Conservation (phyloP, 1,139 yeast genomes). For the Yarrowia galli region DNA sequence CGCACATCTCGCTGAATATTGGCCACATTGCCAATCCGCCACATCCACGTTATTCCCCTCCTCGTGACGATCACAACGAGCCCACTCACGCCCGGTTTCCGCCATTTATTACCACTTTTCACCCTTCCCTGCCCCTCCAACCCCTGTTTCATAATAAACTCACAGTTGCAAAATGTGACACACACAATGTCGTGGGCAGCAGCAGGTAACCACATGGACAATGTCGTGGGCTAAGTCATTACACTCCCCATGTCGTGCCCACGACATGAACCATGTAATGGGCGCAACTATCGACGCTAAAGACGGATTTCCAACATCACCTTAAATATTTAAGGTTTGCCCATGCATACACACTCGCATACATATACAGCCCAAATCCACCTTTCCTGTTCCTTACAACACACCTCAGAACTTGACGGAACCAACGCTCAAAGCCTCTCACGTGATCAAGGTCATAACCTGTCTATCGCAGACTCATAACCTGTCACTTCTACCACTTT, state of each 20-base stretch:
- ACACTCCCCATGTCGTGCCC: too few species aligned
- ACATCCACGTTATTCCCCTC: neutral
- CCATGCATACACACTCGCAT: neutral
- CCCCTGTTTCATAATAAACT: conserved; percentile 22
- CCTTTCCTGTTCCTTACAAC: neutral
- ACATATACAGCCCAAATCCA: neutral
- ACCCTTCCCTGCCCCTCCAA: neutral
- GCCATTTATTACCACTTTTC: neutral
- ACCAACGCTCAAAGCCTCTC: too few species aligned
- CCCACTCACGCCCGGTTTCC: neutral
- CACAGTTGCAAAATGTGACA: too few species aligned
- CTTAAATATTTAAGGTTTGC: neutral
- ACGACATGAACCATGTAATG: too few species aligned
- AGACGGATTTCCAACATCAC: neutral
- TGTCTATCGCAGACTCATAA: too few species aligned
- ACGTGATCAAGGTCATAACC: too few species aligned
- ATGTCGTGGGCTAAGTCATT: too few species aligned
- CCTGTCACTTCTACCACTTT: neutral
- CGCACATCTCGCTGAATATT: neutral
- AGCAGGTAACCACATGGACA: too few species aligned
- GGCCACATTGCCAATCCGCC: neutral
- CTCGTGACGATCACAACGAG: neutral
- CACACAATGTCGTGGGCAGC: too few species aligned
- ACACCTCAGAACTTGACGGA: too few species aligned
- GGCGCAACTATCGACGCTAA: neutral